A percentile compares a stretch with the other conserved stretches of the same genome.
Conservation (phyloP, 2,329 filamentous ascomycete species). For the Sporothrix luriei region DNA sequence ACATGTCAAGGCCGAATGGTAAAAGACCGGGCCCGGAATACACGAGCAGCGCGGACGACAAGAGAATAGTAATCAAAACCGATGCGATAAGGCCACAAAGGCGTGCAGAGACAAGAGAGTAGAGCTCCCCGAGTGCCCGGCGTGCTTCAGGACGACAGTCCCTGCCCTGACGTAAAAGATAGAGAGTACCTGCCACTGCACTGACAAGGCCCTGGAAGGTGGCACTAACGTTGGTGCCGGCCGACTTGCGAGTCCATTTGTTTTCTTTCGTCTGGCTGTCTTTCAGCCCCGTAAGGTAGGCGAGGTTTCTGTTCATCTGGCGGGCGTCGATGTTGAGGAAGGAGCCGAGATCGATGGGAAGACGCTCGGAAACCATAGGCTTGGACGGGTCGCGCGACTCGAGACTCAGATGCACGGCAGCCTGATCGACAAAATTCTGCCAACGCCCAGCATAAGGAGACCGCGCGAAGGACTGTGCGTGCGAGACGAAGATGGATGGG, state of each 20-base stretch:
- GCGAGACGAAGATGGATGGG: constrained; percentile 54
- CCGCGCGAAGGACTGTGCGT: constrained; percentile 47
- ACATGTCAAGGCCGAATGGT: neutral
- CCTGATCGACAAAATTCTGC: constrained; percentile 46
- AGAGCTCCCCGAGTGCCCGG: neutral
- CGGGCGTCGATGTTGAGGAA: constrained; percentile 56
- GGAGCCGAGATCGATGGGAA: constrained; percentile 53
- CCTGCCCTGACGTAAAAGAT: neutral
- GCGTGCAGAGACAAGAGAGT: neutral
- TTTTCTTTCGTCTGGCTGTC: constrained; percentile 31
- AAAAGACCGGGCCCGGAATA: neutral
- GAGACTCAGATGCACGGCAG: constrained; percentile 53
- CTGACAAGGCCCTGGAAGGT: neutral
- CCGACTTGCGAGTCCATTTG: neutral
- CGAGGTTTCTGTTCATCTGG: constrained; percentile 57
- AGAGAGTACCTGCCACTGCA: neutral
- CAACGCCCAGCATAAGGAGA: constrained; percentile 41
- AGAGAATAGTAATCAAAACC: neutral
- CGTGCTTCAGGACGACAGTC: constrained; percentile 7
- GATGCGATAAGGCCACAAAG: neutral
- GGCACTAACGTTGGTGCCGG: neutral
- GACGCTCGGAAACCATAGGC: constrained; percentile 45
- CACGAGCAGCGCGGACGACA: constrained; percentile 1
- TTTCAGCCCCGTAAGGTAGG: constrained; percentile 50
- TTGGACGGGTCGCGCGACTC: constrained; percentile 47